Base-by-base conservation (phyloP, 768 basidiomycete species). In the Austroboletus eburneus region DNA sequence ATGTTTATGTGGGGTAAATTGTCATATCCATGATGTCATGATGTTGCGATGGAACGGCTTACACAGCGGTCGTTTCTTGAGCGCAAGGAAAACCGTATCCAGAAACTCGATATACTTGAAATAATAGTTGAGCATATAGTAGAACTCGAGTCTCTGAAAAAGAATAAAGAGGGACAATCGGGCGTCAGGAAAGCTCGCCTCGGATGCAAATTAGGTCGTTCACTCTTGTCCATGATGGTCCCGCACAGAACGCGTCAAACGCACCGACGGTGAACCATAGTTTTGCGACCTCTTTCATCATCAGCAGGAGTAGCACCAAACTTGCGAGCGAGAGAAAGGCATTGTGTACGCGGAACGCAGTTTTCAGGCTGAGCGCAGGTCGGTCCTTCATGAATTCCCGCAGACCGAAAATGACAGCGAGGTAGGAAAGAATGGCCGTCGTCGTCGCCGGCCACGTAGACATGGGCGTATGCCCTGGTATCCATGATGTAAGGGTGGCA, bases 51-150 rank as follows among this genome's bases (percentile, higher is more conserved):
- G 33, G 30, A 35, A 37, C 35, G 13, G 72, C 85, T 57, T 61
- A 89, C 92, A 87, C 42, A 98, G 76, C 3, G 90, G 91, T 68
- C 96, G 95, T 79, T 97, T 98, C 81, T 94, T 97, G 57, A 96
- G 74, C 17, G 91, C 90, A 43, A 97, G 79, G 78, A 97, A 96
- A 50, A 95, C 79, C 27, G 95, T 98, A 75, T 97, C 94, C 55
- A 92, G 62, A 48, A 97, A 80, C 69, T 98, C 95, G 54, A 93
- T 69, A 69, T 95, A 97, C 68, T 96, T 96, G 80, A 95, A 89
- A 70, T 84, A 91, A 72, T 97, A 96, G 73, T 97, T 96, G 72
- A 96, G 71, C 74, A 97, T 91, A 73, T 97, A 97, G 74, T 88
- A 96, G 58, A 91, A 84, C 70, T 95, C 87, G 70, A 96, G 74